Conservation (phyloP, 345 rosid genomes). For the Eutrema yunnanense region DNA sequence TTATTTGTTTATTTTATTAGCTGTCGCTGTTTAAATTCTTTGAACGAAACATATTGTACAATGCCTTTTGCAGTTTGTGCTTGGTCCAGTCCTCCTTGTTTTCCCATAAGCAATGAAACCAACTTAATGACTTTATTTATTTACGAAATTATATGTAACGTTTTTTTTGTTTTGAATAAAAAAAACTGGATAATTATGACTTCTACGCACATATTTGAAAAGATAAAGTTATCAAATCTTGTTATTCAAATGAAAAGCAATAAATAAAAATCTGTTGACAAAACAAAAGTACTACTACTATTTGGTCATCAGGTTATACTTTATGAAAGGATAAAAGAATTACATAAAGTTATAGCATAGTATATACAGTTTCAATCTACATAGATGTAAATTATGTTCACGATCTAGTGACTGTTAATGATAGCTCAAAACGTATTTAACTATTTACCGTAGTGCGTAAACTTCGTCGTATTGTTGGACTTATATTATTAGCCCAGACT, state of each 20-base stretch:
- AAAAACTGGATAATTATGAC: no score
- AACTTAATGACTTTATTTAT: not conserved
- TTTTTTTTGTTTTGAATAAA: no score
- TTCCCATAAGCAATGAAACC: not conserved
- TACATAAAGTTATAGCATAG: not conserved
- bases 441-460: no score
- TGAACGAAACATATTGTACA: slow-evolving; percentile 19
- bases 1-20: not conserved
- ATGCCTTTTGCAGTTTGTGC: slow-evolving; percentile 12
- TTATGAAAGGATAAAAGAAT: not conserved
- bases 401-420: no score
- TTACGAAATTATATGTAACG: no score
- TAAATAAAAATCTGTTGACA: no score
- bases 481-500: not conserved
- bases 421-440: no score
- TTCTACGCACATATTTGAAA: not conserved
- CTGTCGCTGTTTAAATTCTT: slow-evolving; percentile 12
- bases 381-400: no score
- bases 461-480: no score
- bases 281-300: not conserved
- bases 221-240: not conserved
- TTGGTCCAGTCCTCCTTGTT: slow-evolving; percentile 2
- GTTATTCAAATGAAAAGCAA: not conserved
- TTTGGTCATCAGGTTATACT: not conserved
- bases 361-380: no score